Base-by-base conservation (phyloP, 371 early-diverging fungal species). In the Rhizopus microsporus region DNA sequence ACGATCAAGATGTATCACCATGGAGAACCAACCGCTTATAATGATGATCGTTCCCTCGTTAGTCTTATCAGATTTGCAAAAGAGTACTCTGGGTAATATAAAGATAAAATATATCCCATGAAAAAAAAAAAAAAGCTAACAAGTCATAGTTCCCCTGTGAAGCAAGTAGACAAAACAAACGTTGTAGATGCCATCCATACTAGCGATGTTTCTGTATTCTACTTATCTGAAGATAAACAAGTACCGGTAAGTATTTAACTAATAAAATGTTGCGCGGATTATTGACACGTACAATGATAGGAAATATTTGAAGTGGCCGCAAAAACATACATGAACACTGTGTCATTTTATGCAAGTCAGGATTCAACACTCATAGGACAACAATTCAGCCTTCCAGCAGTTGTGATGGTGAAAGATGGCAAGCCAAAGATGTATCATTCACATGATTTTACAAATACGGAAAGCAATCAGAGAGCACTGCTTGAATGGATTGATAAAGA, bases 1-100 rank as follows among this genome's bases (percentile, higher is more conserved):
- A 93, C 94, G 7, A 70, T 96, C 50, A 79, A 82, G 60, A 82
- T 90, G 72, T 82, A 83, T 60, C 37, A 55, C 16, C 39, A 54
- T 31, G 58, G 57, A 5, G 39, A 54, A 1, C 35, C 50, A 15
- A 50, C 52, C 34, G 15, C 48, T 5, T 54, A 45, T 48, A 8
- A 47, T 13, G 81, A 82, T n/a, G 71, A 81, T 50, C 80, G 88
- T 45, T 75, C 77, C 6, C 62, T 88, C 16, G 70, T 72, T 29
- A 74, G 71, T 12, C 54, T 90, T 53, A 57, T 62, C 5, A 59
- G 57, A 3, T 90, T 84, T 69, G 85, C 83, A 34, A 71, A 56
- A 16, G 51, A 48, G 35, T 39, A 62, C 40, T 50, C 74, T 40
- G 72, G 74, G 71, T 72, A 62, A 63, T 33, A 52, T 7, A 52